Base-by-base conservation (phyloP, 2,329 filamentous ascomycete species). In the Xylariaceae sp. region DNA sequence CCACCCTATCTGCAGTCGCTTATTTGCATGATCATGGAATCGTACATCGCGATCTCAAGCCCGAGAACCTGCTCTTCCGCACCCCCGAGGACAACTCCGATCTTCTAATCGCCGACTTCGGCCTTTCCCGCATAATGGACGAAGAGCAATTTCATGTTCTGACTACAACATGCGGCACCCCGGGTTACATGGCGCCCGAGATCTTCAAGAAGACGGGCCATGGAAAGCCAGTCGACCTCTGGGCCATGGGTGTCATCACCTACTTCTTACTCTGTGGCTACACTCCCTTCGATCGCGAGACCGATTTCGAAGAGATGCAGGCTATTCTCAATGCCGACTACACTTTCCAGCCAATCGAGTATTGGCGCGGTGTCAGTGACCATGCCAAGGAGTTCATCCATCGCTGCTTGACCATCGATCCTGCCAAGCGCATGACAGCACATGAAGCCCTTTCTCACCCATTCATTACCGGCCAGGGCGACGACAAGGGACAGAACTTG, bases 181-280 rank as follows among this genome's bases (percentile, higher is more conserved):
- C 93, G 3, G 93, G 93, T 39, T 98, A 98, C 70, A 98, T 98
- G 93, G 93, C 93, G 2, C 93, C 93, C 19, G 93, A 98, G 67
- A 98, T 98, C 61, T 98, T 98, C 73, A 95, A 95, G 69, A 98
- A 98, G 75, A 91, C 86, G 6, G 93, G 93, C 21, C 93, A 98
- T 66, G 93, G 93, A 53, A 98, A 97, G 69, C 91, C 93, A 57
- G 93, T 98, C 42, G 93, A 98, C 66, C 85, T 98, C 54, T 98
- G 93, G 93, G 93, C 93, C 29, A 89, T 97, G 52, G 93, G 93
- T 37, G 93, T 98, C 35, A 98, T 98, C 63, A 97, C 93, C 23
- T 98, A 97, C 73, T 98, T 98, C 73, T 75, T 98, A 22, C 83
- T 98, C 40, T 97, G 93, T 68, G 93, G 93, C 48, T 97, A 97